A percentile compares a stretch with the other conserved stretches of the same genome.
Evolutionary conservation across 1,284 basidiomycete genomes (phyloP).

Genomic region (Naganishia albida): DNA sequence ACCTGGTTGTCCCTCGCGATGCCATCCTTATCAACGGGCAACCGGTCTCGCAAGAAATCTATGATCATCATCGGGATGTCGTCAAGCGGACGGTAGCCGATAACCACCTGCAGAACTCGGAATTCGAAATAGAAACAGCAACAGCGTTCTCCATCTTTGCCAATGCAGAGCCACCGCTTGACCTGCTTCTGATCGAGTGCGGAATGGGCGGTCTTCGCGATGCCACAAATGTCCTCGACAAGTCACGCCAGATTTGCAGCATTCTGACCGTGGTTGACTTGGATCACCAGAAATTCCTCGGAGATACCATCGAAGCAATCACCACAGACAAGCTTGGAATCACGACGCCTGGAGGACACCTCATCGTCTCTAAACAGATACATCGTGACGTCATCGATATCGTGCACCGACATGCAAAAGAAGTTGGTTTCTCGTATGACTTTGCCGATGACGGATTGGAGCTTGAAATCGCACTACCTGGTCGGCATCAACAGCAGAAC

Average conservation of each 20-base stretch:
- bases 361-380: constrained; percentile 72
- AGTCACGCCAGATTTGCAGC: constrained; percentile 69
- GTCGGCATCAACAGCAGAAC: constrained; percentile 80
- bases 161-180: constrained; percentile 59
- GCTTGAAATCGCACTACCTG: constrained; percentile 62
- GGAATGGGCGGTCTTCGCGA: constrained; percentile 92
- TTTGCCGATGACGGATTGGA: constrained; percentile 19
- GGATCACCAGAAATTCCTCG: constrained; percentile 90
- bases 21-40: constrained; percentile 69
- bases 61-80: constrained; percentile 57
- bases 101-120: constrained; percentile 60
- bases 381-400: constrained; percentile 60
- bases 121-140: constrained; percentile 82
- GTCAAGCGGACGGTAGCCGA: constrained; percentile 62
- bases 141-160: constrained; percentile 76
- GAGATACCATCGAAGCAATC: constrained; percentile 72
- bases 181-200: constrained; percentile 86
- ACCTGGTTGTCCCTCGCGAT: constrained; percentile 77
- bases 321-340: constrained; percentile 84
- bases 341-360: constrained; percentile 66
- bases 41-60: constrained; percentile 61
- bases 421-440: constrained; percentile 13
- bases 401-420: constrained; percentile 54
- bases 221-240: constrained; percentile 84
- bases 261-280: constrained; percentile 83